A percentile compares a stretch with the other conserved stretches of the same genome.
These are phyloP conservation scores for Sarcomyxa edulis DNA, from an alignment of 768 basidiomycete species.

Conservation along the genomic window DNA sequence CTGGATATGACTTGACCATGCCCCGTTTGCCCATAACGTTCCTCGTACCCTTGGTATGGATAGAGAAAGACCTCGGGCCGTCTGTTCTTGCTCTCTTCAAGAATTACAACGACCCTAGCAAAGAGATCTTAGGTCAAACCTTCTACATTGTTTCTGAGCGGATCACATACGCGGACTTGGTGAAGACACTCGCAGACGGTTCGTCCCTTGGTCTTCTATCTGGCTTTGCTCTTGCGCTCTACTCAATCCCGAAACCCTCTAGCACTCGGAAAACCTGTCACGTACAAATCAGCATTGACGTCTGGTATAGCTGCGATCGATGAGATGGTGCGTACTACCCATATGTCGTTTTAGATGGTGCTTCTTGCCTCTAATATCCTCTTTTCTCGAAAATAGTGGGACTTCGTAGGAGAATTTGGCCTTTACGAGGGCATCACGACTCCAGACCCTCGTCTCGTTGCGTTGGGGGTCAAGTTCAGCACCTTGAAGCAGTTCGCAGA, in stretches of 20 bases:
- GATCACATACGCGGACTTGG: slow-evolving; percentile 12
- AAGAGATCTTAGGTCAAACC: slow-evolving; percentile 7
- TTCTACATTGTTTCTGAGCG: slow-evolving; percentile 10
- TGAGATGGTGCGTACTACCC: slow-evolving; percentile 12
- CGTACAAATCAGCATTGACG: slow-evolving; percentile 5
- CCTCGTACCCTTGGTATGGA: too few relatives aligned
- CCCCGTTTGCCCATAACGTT: too few relatives aligned
- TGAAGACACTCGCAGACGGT: slow-evolving; percentile 11
- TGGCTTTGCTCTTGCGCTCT: background rate
- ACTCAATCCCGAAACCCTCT: background rate
- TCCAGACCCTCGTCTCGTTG: slow-evolving; percentile 9
- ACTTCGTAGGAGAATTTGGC: too few relatives aligned
- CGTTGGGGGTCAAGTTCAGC: slow-evolving; percentile 12
- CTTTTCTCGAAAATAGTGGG: too few relatives aligned
- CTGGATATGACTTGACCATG: too few relatives aligned
- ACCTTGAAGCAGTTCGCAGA: slow-evolving; percentile 12
- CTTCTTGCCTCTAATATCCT: too few relatives aligned
- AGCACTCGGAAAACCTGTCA: slow-evolving; percentile 12
- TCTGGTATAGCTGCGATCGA: slow-evolving; percentile 10
- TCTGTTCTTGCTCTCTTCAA: slow-evolving; percentile 12
- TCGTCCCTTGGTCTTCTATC: slow-evolving; percentile 8
- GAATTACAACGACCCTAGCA: slow-evolving; percentile 6
- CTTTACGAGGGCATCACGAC: slow-evolving; percentile 6
- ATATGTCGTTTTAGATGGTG: background rate
- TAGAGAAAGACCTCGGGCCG: slow-evolving; percentile 8